A percentile compares a stretch with the other conserved stretches of the same genome.
Evolutionary conservation across 495 filamentous ascomycete genomes (phyloP).

Genomic region (Aspergillus olivimuriae): DNA sequence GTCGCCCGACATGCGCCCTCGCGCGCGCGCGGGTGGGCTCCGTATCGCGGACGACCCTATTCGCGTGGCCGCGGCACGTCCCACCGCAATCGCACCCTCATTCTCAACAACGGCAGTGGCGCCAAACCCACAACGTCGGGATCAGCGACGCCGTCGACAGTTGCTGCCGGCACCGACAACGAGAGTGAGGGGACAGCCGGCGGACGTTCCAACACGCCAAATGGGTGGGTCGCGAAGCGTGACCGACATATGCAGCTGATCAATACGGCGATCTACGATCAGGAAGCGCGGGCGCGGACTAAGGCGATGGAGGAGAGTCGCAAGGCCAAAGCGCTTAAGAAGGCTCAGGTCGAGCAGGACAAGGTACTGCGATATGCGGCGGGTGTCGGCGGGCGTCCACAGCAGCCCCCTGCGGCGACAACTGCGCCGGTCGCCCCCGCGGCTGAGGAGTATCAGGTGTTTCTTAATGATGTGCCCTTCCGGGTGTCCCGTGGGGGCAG

Average conservation of each 20-base stretch:
- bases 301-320: slow-evolving; percentile 70
- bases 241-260: slow-evolving; percentile 88
- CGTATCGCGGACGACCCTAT: slow-evolving; percentile 41
- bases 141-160: slow-evolving; percentile 26
- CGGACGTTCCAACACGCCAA: slow-evolving; percentile 23
- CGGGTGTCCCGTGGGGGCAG: slow-evolving; percentile 70
- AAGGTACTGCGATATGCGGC: slow-evolving; percentile 41
- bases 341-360: slow-evolving; percentile 59
- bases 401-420: slow-evolving; percentile 22
- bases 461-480: slow-evolving; percentile 72
- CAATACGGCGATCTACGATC: slow-evolving; percentile 75
- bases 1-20: slow-evolving; percentile 35
- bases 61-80: slow-evolving; percentile 34
- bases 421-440: slow-evolving; percentile 25
- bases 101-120: slow-evolving; percentile 54
- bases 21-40: slow-evolving; percentile 39
- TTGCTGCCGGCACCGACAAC: slow-evolving; percentile 30
- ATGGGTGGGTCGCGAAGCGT: slow-evolving; percentile 67
- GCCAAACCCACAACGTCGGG: slow-evolving; percentile 16
- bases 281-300: slow-evolving; percentile 60
- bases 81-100: slow-evolving; percentile 66
- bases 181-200: slow-evolving; percentile 24
- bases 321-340: slow-evolving; percentile 51
- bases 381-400: slow-evolving; percentile 20
- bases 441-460: slow-evolving; percentile 54